Base-by-base conservation (phyloP, 2,329 filamentous ascomycete species). In the Alternaria incomplexa region DNA sequence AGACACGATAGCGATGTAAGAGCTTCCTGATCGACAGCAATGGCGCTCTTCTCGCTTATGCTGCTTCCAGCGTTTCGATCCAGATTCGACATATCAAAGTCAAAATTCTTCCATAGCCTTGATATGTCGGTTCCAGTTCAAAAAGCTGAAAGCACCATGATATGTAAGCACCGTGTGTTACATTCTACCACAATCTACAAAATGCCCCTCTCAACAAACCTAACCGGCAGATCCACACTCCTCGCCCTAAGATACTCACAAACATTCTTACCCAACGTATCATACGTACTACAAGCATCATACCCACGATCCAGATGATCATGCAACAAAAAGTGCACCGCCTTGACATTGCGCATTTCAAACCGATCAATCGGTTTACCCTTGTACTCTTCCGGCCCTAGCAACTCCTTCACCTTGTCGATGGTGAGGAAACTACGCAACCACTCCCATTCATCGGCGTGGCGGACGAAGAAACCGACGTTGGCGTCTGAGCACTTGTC, bases 301-400 rank as follows among this genome's bases (percentile, higher is more conserved):
- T 81, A 83, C 0, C 82, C 82, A 0, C 82, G 74, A 55, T 84
- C 82, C 8, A 85, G 71, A 64, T 84, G 83, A 65, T 85, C 83
- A 58, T 84, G 78, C 22, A 85, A 67, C 44, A 84, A 67, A 62
- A 82, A 81, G 66, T 83, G 81, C 46, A 83, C 80, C 3, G 80
- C 80, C 25, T 70, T 67, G 20, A 82, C 76, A 15, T 77, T 72
- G 1, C 73, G 75, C 64, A 82, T 73, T 63, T 82, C 80, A 51
- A 80, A 78, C 2, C 80, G 71, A 64, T 81, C 79, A 43, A 83
- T 75, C 17, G 80, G 58, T 40, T 75, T 72, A 2, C 69, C 65
- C 40, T 72, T 74, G 54, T 73, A 77, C 28, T 79, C 73, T 11
- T 77, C 71, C 1, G 69, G 68, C 64, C 55, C 81, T 5, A 79